Base-by-base conservation (phyloP, 1,139 yeast genomes). In the Candida tropicalis region DNA sequence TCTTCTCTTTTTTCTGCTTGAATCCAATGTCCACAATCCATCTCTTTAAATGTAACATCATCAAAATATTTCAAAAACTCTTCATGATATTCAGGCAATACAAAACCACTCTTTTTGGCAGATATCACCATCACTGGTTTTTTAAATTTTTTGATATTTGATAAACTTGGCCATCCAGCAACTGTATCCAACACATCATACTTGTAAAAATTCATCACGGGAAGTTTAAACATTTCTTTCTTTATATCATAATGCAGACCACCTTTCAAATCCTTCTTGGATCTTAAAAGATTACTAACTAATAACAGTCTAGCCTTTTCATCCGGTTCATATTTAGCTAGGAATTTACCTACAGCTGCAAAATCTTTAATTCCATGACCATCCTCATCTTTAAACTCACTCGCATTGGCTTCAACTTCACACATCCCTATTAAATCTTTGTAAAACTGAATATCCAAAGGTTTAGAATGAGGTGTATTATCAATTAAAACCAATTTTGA, bases 11-110 rank as follows among this genome's bases (percentile, higher is more conserved):
- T 59, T 42, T 75, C 79, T 16, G 66, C 62, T 23, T 74, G 65
- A 3, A 76, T 56, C 68, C 77, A 75, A 58, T 77, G 82, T 8
- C 77, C 73, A 25, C 76, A 60, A 42, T 75, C 68, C 40, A 69
- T 65, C 13, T 62, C 65, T 16, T 54, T 54, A 34, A 60, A 54
- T 24, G 52, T 50, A 17, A 62, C 44, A 33, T 66, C 45, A 18
- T 68, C 58, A 58, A 77, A 77, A 50, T 68, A 72, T 5, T 54
- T 51, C 2, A 62, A 56, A 43, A 77, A 77, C 8, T 54, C 64
- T 1, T 47, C 35, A 3, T 55, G 40, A 33, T 69, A 63, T 9
- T 60, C 54, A 3, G 60, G 57, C 16, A 52, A 49, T 17, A 77
- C 66, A 46, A 77, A 77, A 4, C 66, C 61, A 2, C 80, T 73